These are phyloP conservation scores for Talaromyces amestolkiae DNA, from an alignment of 2,329 filamentous ascomycete species.

Conservation along the genomic window DNA sequence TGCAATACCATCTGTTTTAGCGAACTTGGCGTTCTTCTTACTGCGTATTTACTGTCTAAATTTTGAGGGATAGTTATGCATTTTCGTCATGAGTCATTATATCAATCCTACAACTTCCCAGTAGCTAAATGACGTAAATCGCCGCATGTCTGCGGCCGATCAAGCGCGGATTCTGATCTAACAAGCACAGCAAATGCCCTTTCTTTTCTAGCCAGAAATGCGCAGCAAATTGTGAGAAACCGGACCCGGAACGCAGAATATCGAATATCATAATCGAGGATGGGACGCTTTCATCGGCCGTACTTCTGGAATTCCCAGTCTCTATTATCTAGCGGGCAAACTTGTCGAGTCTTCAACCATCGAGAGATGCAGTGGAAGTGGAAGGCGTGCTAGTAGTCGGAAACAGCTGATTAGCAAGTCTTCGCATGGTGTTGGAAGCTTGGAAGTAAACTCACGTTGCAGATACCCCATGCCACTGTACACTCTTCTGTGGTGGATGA, in stretches of 20 bases:
- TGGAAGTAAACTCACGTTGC: slow-evolving; percentile 69
- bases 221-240: not conserved
- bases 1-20: not conserved
- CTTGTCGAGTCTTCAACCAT: slow-evolving; percentile 98
- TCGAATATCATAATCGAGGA: not conserved
- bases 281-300: slow-evolving; percentile 56
- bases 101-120: not conserved
- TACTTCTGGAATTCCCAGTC: slow-evolving; percentile 99
- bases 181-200: not conserved
- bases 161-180: not conserved
- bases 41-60: not conserved
- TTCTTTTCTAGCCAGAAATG: not conserved
- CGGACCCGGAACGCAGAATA: not conserved
- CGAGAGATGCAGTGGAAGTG: slow-evolving; percentile 99
- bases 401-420: slow-evolving; percentile 5
- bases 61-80: not conserved
- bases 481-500: slow-evolving; percentile 97
- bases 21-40: not conserved
- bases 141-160: not conserved
- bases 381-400: slow-evolving; percentile 76
- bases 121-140: slow-evolving; percentile 1
- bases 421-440: not conserved
- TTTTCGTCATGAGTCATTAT: slow-evolving; percentile 9
- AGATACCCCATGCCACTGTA: slow-evolving; percentile 98
- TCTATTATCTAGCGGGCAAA: slow-evolving; percentile 94